Evolutionary conservation across 805 yeast genomes (phyloP), one percentile per base, ranked within the genome.

Genomic region (Wickerhamomyces hampshirensis): DNA sequence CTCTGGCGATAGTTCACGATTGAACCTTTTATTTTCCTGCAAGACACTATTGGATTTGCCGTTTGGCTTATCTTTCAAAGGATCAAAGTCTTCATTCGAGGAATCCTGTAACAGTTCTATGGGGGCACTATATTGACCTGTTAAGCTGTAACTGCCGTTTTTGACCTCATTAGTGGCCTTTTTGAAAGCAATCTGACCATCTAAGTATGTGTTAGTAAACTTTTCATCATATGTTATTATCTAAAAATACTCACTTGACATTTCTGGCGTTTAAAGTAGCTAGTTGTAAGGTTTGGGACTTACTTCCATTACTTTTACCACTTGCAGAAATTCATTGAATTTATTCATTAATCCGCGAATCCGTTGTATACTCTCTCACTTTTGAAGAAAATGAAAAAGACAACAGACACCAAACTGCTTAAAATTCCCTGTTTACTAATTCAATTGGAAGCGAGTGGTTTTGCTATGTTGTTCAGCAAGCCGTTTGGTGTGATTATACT

Each of bases 61-160:
- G n/a, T n/a, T n/a, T n/a, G n/a, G n/a, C n/a, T n/a, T 49, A 14
- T 60, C 47, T 18, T 34, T 40, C 38, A 55, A 41, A 10, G 49
- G 59, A 35, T 66, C 71, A 10, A 40, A 40, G 11, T 53, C 59
- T 9, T 49, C 60, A 3, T 31, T 33, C 13, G 18, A 27, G 13
- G 31, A 15, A 13, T 37, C 28, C 18, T 15, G 42, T 58, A 55
- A 46, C 12, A 63, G 51, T 6, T 57, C 59, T 37, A 61, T 46
- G 1, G 71, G 59, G 1, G 63, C 61, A n/a, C 71, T 60, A 43
- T 68, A 69, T 15, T 60, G 60, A 4, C 62, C 69, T 5, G 65
- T 59, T 7, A 69, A 47, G 21, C 50, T 50, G 35, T 53, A 47
- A 6, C 31, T 31, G 7, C 28, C 30, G 5, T 35, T 28, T 5